Conservation (phyloP, 306 rosid genomes). For the Sicyos edulis region DNA sequence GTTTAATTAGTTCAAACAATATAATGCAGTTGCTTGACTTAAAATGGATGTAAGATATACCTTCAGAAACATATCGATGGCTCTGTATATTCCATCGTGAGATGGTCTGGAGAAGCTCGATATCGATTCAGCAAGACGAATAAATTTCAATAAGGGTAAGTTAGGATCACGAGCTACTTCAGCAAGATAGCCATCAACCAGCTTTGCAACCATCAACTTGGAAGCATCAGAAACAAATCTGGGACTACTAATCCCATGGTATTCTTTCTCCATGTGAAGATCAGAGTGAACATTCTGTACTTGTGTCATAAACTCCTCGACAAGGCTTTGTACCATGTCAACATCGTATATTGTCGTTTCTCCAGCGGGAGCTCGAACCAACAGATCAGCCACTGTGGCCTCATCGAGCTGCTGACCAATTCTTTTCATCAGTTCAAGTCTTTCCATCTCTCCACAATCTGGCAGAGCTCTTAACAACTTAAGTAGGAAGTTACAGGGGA, state of each 20-base stretch:
- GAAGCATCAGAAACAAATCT: slow-evolving; percentile 45
- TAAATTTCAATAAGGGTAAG: slow-evolving; percentile 48
- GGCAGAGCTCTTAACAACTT: slow-evolving; percentile 51
- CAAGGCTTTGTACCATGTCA: slow-evolving; percentile 63
- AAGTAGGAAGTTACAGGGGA: slow-evolving; percentile 56
- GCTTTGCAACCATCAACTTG: slow-evolving; percentile 63
- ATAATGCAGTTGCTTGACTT: neutral
- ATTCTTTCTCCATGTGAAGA: slow-evolving; percentile 46
- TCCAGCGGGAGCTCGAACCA: slow-evolving; percentile 41
- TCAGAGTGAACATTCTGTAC: slow-evolving; percentile 39
- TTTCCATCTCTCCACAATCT: slow-evolving; percentile 56
- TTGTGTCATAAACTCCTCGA: slow-evolving; percentile 52
- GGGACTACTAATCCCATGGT: slow-evolving; percentile 60
- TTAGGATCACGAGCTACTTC: slow-evolving; percentile 71
- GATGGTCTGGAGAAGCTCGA: slow-evolving; percentile 61
- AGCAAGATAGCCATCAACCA: slow-evolving; percentile 77
- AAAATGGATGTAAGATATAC: slow-evolving; percentile 33
- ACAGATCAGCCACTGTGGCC: slow-evolving; percentile 66
- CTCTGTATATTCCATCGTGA: slow-evolving; percentile 85
- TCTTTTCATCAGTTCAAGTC: slow-evolving; percentile 50
- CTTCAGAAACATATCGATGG: slow-evolving; percentile 75
- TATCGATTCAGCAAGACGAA: slow-evolving; percentile 55
- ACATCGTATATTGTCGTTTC: slow-evolving; percentile 44
- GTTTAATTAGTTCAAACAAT: neutral
- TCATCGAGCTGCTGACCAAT: slow-evolving; percentile 70